Evolutionary conservation across 2,329 filamentous ascomycete genomes (phyloP), one percentile per base, ranked within the genome.

Genomic region (Fusarium chuoi): DNA sequence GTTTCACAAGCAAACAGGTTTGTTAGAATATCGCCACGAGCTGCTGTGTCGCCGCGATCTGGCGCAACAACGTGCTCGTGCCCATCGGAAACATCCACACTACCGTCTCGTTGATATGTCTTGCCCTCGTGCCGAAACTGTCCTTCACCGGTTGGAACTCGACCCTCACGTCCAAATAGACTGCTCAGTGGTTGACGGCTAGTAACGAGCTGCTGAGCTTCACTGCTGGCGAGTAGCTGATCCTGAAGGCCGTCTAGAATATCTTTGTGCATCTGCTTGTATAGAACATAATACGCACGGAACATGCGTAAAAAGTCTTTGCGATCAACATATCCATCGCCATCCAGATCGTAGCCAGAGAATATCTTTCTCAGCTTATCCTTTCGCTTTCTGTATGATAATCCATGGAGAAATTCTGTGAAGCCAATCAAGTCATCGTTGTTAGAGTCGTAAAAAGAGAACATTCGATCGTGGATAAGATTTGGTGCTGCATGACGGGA

Each of bases 381-480:
- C 75, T 92, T 90, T 65, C 89, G 85, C 76, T 90, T 91, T 35
- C 90, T 85, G 76, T 91, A 92, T 9, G 94, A 92, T 54, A 98
- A 86, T 2, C 94, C 96, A 65, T 92, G 90, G 30, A 98, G 84
- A 79, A 98, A 99, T 80, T 99, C 96, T 55, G 94, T 89, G 76
- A 99, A 98, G 13, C 94, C 93, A 77, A 99, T 98, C 13, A 97
- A 85, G 28, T 93, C 93, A 79, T 99, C 94, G 46, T 90, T 89
- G 81, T 98, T 96, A 38, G 92, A 93, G 82, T 99, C 96, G 81
- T 98, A 99, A 81, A 98, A 98, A 57, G 93, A 90, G 83, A 98
- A 99, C 89, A 98, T 96, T 75, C 96, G 93, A 81, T 99, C 96
- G 79, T 97, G 96, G 67, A 99, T 94, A 20, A 98, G 89, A 80